Percentiles rank a stretch among this genome's conserved stretches.
Evolutionary conservation across 148 eudicot species (phyloP).

Genomic region (Dianthus caryophyllus): DNA sequence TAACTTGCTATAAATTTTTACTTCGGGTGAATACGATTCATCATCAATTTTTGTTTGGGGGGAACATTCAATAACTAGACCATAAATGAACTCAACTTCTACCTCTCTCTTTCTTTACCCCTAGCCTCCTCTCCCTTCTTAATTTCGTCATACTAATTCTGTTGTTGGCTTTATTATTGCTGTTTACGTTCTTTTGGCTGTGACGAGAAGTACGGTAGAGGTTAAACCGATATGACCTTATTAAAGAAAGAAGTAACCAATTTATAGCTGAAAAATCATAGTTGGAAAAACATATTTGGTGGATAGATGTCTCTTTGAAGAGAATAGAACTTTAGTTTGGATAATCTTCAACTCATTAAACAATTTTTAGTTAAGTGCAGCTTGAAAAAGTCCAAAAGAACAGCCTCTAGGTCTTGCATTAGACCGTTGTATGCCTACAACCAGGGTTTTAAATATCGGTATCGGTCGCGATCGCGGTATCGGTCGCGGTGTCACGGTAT

Average conservation of each 20-base stretch:
- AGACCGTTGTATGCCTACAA: no score
- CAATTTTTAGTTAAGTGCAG: no score
- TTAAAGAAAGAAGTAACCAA: conserved; percentile 3
- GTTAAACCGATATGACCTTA: background rate
- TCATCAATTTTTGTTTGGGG: conserved; percentile 11
- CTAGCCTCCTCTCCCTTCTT: background rate
- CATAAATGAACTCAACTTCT: conserved; percentile 28
- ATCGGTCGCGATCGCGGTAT: no score
- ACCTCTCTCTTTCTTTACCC: conserved; percentile 5
- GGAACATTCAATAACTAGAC: conserved; percentile 20
- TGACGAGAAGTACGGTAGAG: conserved; percentile 4
- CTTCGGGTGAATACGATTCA: conserved; percentile 2
- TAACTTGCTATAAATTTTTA: no score
- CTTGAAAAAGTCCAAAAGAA: no score
- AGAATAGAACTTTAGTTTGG: no score
- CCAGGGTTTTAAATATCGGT: no score
- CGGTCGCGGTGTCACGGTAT: no score
- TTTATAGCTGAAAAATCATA: background rate
- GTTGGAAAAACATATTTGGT: background rate
- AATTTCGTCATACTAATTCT: background rate
- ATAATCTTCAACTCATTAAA: no score
- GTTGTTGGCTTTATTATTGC: background rate
- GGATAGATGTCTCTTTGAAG: background rate
- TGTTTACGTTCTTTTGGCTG: background rate
- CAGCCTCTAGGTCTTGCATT: no score